Conservation (phyloP, 2,329 filamentous ascomycete genomes). For the Kalmusia sp. region DNA sequence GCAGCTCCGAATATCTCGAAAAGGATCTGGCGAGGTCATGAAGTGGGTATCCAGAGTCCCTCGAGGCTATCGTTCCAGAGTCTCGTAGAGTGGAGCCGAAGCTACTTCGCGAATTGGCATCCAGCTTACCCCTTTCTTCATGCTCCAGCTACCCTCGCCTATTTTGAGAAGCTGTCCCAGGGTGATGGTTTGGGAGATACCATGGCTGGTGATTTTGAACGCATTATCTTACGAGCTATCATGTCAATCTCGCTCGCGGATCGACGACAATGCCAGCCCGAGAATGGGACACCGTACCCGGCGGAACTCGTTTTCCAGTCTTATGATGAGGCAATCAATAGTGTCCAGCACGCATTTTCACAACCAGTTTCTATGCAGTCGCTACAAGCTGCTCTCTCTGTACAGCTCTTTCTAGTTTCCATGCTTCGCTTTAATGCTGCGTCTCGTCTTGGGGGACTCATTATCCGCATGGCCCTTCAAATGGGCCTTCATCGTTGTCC, state of each 20-base stretch:
- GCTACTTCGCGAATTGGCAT: conserved; percentile 67
- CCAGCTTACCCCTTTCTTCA: conserved; percentile 64
- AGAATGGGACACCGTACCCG: conserved; percentile 45
- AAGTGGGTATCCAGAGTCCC: conserved; percentile 27
- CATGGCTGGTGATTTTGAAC: conserved; percentile 38
- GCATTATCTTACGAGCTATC: conserved; percentile 56
- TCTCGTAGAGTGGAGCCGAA: conserved; percentile 58
- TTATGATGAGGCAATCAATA: conserved; percentile 59
- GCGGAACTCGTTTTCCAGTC: conserved; percentile 55
- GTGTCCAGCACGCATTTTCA: conserved; percentile 55
- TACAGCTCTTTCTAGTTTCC: conserved; percentile 63
- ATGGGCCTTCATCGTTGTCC: conserved; percentile 67
- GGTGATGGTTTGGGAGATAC: conserved; percentile 37
- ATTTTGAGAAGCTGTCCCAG: conserved; percentile 54
- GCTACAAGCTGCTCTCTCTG: conserved; percentile 59
- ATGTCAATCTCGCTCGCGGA: conserved; percentile 64
- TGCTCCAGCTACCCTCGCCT: conserved; percentile 58
- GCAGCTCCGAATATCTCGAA: conserved; percentile 23
- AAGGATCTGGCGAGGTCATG: conserved; percentile 40
- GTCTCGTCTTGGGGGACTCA: conserved; percentile 62
- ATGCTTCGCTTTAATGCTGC: conserved; percentile 65
- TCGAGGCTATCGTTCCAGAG: conserved; percentile 53
- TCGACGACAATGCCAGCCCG: conserved; percentile 50
- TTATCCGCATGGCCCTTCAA: conserved; percentile 64
- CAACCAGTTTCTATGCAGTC: conserved; percentile 55